Percentiles rank a stretch among this genome's conserved stretches.
Conservation (phyloP, 2,329 filamentous ascomycete genomes). For the Didymella sp. region DNA sequence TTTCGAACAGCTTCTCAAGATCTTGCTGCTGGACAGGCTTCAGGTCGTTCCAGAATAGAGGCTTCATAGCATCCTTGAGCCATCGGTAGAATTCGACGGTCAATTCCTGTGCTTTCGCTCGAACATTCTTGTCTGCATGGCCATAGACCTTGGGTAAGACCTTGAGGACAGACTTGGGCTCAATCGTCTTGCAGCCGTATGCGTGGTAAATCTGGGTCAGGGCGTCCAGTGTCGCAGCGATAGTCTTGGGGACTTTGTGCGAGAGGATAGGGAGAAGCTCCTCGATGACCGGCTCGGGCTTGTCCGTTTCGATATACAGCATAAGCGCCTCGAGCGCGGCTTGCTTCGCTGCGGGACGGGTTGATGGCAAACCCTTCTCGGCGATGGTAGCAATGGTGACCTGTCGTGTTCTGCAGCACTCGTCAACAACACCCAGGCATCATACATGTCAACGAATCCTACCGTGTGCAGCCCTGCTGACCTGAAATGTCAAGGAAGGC, state of each 20-base stretch:
- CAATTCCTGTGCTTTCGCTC: constrained; percentile 89
- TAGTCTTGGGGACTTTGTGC: constrained; percentile 90
- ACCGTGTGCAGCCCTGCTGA: constrained; percentile 75
- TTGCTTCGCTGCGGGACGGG: constrained; percentile 85
- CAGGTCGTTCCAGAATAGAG: constrained; percentile 93
- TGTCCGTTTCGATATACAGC: constrained; percentile 88
- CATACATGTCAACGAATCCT: constrained; percentile 24
- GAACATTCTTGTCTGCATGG: constrained; percentile 97
- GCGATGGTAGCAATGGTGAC: constrained; percentile 79
- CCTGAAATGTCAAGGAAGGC: constrained; percentile 93
- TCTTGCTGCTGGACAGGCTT: constrained; percentile 96
- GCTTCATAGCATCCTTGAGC: constrained; percentile 97
- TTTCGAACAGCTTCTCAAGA: constrained; percentile 91
- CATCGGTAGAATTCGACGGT: constrained; percentile 96
- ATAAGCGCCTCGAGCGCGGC: constrained; percentile 85
- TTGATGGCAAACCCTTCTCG: constrained; percentile 90
- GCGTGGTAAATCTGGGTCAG: constrained; percentile 88
- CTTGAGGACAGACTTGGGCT: constrained; percentile 92
- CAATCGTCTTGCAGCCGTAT: constrained; percentile 91
- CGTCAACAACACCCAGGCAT: constrained; percentile 21
- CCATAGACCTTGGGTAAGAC: constrained; percentile 87
- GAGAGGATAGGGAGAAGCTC: constrained; percentile 83
- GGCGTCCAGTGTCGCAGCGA: constrained; percentile 76
- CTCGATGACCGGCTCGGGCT: constrained; percentile 83
- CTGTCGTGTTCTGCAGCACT: constrained; percentile 68